Evolutionary conservation across 176 grass and related monocot species (phyloP), one percentile per base, ranked within the genome.

Genomic region (Oryza meyeriana): DNA sequence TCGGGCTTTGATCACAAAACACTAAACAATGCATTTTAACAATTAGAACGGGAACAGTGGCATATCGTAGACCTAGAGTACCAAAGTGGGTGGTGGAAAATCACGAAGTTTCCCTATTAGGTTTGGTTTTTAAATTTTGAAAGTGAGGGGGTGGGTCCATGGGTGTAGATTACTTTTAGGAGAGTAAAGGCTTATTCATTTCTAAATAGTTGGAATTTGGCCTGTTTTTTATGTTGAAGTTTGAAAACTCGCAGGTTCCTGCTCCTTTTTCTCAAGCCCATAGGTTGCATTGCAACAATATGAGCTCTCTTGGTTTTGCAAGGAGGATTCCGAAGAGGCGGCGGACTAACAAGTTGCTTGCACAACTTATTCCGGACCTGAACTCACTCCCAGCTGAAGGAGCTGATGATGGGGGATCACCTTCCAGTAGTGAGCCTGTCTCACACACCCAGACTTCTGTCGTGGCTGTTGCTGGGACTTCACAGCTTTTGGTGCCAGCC

Each of bases 311-410:
- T 79, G 79, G 32, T 64, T 35, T 65, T 28, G 24, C 30, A 69
- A 83, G 67, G 71, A 24, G 71, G 61, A 27, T 69, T 55, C 73
- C 44, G 1, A 90, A 90, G 79, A 86, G 79, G 68, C 79, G 58
- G 6, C 34, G 88, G 18, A 89, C 83, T 81, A 40, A 36, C 29
- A 90, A 90, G 84, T 12, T 12, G 0, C 31, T 8, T 24, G 40
- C 65, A 0, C 71, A 52, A 27, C 39, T 86, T 55, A 6, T 22
- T 86, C 80, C 50, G 36, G 88, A 90, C 69, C 75, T 90, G 61
- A 90, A 90, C 68, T 74, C 3, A 8, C 48, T 77, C 41, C 88
- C 88, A 75, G 25, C 76, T 83, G 84, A 83, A 74, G 88, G 22
- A 65, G 30, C 47, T 74, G 47, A 38, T 61, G 68, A 32, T 17